These are phyloP conservation scores for Pichia sp. DNA, from an alignment of 1,139 yeast species.

Conservation along the genomic window DNA sequence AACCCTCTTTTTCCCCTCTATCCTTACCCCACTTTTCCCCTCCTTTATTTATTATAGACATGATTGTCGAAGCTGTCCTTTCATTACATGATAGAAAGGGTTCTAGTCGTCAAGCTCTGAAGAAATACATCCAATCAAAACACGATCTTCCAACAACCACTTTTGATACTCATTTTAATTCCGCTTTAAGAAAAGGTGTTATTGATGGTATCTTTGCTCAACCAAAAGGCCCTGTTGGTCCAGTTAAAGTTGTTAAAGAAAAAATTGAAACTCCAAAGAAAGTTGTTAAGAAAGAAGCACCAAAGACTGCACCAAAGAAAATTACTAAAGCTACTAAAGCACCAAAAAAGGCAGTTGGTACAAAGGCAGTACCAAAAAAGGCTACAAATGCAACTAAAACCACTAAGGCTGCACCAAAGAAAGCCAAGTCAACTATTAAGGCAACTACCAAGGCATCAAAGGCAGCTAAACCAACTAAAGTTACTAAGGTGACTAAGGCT, in stretches of 20 bases:
- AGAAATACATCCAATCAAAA: slow-evolving; percentile 57
- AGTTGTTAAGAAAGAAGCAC: slow-evolving; percentile 18
- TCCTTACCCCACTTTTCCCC: neutral
- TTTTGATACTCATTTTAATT: slow-evolving; percentile 72
- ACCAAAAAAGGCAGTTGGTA: neutral
- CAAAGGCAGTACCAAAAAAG: neutral
- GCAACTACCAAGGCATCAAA: slow-evolving; percentile 21
- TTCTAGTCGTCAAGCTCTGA: slow-evolving; percentile 64
- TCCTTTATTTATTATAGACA: slow-evolving; percentile 39
- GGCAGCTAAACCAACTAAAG: neutral
- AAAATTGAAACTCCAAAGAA: neutral
- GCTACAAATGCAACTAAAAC: slow-evolving; percentile 1
- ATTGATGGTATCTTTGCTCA: slow-evolving; percentile 69
- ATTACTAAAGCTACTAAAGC: slow-evolving; percentile 21
- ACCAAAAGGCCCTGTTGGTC: slow-evolving; percentile 84
- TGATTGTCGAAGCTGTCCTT: slow-evolving; percentile 69
- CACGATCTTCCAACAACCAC: slow-evolving; percentile 55
- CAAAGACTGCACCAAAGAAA: slow-evolving; percentile 21
- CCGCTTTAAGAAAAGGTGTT: slow-evolving; percentile 78
- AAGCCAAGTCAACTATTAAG: slow-evolving; percentile 5
- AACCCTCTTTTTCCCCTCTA: neutral
- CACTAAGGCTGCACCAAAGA: slow-evolving; percentile 17
- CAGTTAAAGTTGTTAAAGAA: slow-evolving; percentile 54
- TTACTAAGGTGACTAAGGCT: slow-evolving; percentile 6
- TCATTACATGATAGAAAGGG: slow-evolving; percentile 79